A percentile compares a stretch with the other conserved stretches of the same genome.
These are phyloP conservation scores for Eucalyptus pumila DNA, from an alignment of 345 rosid species.

Conservation along the genomic window DNA sequence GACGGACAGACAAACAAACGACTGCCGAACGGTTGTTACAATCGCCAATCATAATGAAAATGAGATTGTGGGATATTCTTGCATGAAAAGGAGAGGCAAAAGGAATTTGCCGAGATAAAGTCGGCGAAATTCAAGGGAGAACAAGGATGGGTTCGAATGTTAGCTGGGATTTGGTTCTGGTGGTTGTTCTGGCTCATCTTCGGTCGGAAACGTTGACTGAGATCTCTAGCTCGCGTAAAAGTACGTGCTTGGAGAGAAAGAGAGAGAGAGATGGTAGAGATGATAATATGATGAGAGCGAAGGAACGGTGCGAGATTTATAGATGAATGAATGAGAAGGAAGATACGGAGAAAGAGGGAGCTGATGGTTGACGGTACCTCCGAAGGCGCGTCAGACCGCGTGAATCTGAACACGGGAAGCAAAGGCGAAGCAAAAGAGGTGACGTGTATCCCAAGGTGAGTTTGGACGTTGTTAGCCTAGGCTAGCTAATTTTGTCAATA, in stretches of 20 bases:
- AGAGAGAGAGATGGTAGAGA: background rate
- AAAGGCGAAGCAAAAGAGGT: background rate
- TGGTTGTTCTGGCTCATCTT: constrained; percentile 13
- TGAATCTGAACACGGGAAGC: background rate
- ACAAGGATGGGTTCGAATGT: background rate
- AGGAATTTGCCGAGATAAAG: background rate
- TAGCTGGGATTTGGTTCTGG: constrained; percentile 11
- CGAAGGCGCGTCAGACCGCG: background rate
- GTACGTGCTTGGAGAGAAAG: background rate
- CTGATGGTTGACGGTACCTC: background rate
- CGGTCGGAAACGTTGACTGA: background rate
- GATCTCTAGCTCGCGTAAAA: background rate
- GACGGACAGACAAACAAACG: background rate
- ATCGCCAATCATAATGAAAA: background rate
- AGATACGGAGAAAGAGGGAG: background rate
- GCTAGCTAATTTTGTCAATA: background rate
- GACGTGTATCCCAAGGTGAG: too few species aligned
- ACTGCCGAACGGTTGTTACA: background rate
- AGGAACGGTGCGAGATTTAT: background rate
- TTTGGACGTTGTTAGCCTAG: background rate
- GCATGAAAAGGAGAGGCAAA: background rate
- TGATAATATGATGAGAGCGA: background rate
- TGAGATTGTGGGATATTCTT: background rate
- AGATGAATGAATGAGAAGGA: background rate
- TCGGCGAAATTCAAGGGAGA: background rate